Conservation (phyloP, 768 basidiomycete genomes). For the Myochromella boudieri region DNA sequence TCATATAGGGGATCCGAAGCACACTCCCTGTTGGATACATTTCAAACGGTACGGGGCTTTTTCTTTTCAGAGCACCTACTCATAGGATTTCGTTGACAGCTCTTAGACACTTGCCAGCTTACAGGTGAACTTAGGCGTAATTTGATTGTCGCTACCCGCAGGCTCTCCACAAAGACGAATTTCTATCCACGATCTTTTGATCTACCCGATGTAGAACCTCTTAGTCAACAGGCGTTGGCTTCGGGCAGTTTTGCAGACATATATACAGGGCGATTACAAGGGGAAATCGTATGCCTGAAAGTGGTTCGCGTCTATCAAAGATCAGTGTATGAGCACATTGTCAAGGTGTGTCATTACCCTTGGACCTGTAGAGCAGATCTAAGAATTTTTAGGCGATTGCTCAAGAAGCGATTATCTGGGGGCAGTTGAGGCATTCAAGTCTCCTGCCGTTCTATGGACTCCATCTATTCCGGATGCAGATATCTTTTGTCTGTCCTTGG, state of each 20-base stretch:
- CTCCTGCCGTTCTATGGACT: constrained; percentile 29
- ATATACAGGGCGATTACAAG: neutral
- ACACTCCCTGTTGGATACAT: constrained; percentile 6
- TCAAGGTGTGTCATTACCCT: constrained; percentile 1
- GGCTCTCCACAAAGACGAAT: constrained; percentile 8
- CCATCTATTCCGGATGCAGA: constrained; percentile 17
- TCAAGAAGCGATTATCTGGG: constrained; percentile 21
- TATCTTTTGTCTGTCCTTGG: constrained; percentile 34
- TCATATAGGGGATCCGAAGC: neutral
- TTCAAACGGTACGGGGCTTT: constrained; percentile 1
- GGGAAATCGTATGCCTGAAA: constrained; percentile 6
- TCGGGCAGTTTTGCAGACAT: constrained; percentile 3
- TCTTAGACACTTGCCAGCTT: constrained; percentile 1
- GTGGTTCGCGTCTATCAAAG: constrained; percentile 1
- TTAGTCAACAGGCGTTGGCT: neutral
- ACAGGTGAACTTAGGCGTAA: constrained; percentile 1
- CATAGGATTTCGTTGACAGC: neutral
- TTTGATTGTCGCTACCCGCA: constrained; percentile 4
- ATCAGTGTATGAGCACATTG: neutral
- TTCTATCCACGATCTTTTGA: constrained; percentile 4
- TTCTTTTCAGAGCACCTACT: neutral
- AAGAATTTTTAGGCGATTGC: constrained; percentile 11
- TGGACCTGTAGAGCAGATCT: neutral
- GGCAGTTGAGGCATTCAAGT: constrained; percentile 28
- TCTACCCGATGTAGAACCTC: neutral